phyloP scores from a whole-genome alignment of 1,139 yeast species.

The Pichia sp. region DNA sequence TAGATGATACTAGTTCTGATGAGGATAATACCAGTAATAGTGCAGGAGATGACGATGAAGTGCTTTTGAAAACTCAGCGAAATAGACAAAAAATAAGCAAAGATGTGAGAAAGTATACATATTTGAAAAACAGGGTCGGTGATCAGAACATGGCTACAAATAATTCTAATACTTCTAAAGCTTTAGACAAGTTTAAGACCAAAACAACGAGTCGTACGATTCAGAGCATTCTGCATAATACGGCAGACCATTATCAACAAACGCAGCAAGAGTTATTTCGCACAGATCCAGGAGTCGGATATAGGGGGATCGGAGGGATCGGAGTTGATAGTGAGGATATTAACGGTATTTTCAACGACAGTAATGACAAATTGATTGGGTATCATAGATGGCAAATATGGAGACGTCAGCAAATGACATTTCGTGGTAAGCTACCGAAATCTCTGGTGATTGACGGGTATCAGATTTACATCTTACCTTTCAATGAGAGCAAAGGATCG shows the following conservation, averaged over 20 bases:
- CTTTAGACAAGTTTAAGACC: conserved; percentile 14
- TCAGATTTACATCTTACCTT: conserved; percentile 81
- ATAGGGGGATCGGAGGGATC: not conserved
- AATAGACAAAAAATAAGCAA: not conserved
- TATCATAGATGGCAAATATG: conserved; percentile 62
- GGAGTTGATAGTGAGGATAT: conserved; percentile 2
- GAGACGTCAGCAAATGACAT: conserved; percentile 81
- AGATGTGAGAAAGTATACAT: conserved; percentile 3
- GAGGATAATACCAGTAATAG: not conserved
- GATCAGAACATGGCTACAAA: not conserved
- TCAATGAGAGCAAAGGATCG: conserved; percentile 56
- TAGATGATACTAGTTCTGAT: not conserved
- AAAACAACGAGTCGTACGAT: conserved; percentile 15
- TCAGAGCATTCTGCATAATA: conserved; percentile 20
- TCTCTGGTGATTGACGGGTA: conserved; percentile 89
- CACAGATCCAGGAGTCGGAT: not conserved
- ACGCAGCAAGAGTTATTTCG: conserved; percentile 13
- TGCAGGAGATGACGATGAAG: not conserved
- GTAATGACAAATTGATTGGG: conserved; percentile 10
- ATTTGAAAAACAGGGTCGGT: not conserved
- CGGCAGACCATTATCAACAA: conserved; percentile 15
- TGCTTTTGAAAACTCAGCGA: too few species aligned
- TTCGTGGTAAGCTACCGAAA: conserved; percentile 74
- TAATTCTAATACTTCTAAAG: not conserved
- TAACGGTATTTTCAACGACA: conserved; percentile 6